Percentiles rank a stretch among this genome's conserved stretches.
These are phyloP conservation scores for Colletotrichum sojae DNA, from an alignment of 2,329 filamentous ascomycete genomes.

Conservation along the genomic window DNA sequence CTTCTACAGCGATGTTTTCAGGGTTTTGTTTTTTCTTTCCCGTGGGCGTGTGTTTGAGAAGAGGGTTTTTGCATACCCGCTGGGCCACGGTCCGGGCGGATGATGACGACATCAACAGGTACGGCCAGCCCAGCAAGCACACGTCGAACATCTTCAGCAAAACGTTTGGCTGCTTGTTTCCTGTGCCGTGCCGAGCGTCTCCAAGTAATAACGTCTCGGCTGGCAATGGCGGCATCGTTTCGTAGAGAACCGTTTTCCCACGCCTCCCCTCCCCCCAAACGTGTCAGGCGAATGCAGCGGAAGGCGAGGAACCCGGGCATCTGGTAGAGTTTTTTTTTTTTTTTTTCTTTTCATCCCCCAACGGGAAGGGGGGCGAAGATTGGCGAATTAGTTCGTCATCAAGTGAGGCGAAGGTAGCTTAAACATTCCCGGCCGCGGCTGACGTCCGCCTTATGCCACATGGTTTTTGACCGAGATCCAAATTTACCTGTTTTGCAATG, in stretches of 20 bases:
- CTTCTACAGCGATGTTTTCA: constrained; percentile 27
- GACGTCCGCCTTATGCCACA: too few relatives aligned
- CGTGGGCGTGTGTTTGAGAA: too few relatives aligned
- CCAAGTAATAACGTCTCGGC: too few relatives aligned
- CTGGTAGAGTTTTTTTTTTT: constrained; percentile 22
- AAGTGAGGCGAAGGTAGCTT: too few relatives aligned
- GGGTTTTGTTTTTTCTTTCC: constrained; percentile 9
- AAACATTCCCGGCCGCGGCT: background rate
- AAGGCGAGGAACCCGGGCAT: constrained; percentile 21
- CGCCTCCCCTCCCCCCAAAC: background rate
- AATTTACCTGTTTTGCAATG: too few relatives aligned
- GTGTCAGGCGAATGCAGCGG: constrained; percentile 35
- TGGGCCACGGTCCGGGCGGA: background rate
- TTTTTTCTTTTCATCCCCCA: too few relatives aligned
- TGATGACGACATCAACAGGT: constrained; percentile 27
- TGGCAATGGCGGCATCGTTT: background rate
- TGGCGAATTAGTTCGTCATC: background rate
- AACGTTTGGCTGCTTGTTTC: background rate
- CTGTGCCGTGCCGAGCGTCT: background rate
- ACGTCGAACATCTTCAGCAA: background rate
- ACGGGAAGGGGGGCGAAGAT: background rate
- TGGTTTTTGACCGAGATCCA: too few relatives aligned
- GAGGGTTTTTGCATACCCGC: too few relatives aligned
- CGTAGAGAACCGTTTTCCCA: background rate
- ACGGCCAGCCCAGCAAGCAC: too few relatives aligned